phyloP scores from a whole-genome alignment of 352 stramenopile species.

The Phytophthora palmivora region DNA sequence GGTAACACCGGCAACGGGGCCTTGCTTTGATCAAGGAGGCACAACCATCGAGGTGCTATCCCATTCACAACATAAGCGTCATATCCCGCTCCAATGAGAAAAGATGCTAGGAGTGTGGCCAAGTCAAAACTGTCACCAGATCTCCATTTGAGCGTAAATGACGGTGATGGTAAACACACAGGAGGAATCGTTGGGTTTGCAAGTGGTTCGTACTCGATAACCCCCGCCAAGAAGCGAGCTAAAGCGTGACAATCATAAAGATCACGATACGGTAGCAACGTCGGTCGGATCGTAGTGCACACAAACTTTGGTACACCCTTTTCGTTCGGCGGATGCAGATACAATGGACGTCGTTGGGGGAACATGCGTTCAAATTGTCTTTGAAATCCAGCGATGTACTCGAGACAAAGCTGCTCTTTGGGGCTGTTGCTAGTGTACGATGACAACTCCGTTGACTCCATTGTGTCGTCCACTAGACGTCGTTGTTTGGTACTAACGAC shows the following conservation, averaged over 20 bases:
- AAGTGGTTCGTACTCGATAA: constrained; percentile 95
- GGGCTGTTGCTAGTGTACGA: constrained; percentile 73
- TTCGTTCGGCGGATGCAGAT: constrained; percentile 93
- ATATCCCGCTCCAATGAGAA: constrained; percentile 94
- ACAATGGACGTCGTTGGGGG: constrained; percentile 73
- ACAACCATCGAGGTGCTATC: constrained; percentile 88
- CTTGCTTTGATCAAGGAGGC: constrained; percentile 91
- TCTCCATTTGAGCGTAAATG: constrained; percentile 89
- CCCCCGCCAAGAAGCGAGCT: constrained; percentile 90
- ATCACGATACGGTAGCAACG: constrained; percentile 91
- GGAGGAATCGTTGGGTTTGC: constrained; percentile 81
- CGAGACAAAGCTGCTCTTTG: constrained; percentile 94
- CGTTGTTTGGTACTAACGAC: constrained; percentile 85
- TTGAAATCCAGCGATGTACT: constrained; percentile 94
- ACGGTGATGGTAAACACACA: constrained; percentile 80
- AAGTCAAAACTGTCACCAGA: constrained; percentile 95
- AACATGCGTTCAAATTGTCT: constrained; percentile 92
- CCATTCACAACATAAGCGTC: constrained; percentile 95
- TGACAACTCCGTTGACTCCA: constrained; percentile 29
- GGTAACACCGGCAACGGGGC: constrained; percentile 67
- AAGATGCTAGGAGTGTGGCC: constrained; percentile 88
- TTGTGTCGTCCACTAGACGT: constrained; percentile 69
- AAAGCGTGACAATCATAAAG: constrained; percentile 92
- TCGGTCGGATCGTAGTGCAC: constrained; percentile 94
- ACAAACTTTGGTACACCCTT: constrained; percentile 94